A percentile compares a stretch with the other conserved stretches of the same genome.
Evolutionary conservation across 805 yeast genomes (phyloP).

Genomic region (Kluyveromyces dobzhanskii): DNA sequence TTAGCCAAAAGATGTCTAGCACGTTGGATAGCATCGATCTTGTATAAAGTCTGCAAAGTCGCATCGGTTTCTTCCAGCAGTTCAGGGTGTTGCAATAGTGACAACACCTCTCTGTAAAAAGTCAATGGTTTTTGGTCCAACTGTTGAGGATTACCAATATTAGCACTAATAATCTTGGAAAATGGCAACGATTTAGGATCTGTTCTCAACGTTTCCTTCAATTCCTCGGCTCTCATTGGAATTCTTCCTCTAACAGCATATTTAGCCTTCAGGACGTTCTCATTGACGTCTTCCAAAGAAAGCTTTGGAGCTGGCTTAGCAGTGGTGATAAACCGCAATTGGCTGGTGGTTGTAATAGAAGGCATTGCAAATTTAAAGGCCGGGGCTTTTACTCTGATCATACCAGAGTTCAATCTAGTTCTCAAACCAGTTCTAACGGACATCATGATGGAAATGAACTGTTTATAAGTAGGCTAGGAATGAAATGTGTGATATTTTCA

Average conservation of each 20-base stretch:
- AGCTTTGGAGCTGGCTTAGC: slow-evolving; percentile 30
- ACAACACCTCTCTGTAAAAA: slow-evolving; percentile 87
- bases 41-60: slow-evolving; percentile 28
- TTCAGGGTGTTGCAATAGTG: slow-evolving; percentile 79
- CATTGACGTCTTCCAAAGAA: slow-evolving; percentile 52
- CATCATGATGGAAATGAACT: no score
- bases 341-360: neutral
- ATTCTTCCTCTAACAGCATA: slow-evolving; percentile 94
- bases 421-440: no score
- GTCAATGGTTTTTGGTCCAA: slow-evolving; percentile 89
- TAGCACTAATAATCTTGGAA: slow-evolving; percentile 71
- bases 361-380: neutral
- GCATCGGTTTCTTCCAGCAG: slow-evolving; percentile 32
- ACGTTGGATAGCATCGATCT: slow-evolving; percentile 65
- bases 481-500: no score
- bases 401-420: no score
- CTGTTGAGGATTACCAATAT: slow-evolving; percentile 98
- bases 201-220: slow-evolving; percentile 46
- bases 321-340: neutral
- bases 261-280: slow-evolving; percentile 70
- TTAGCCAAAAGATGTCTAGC: slow-evolving; percentile 53
- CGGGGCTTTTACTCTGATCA: no score
- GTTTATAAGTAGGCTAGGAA: no score
- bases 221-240: slow-evolving; percentile 88
- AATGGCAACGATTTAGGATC: slow-evolving; percentile 67